Base-by-base conservation (phyloP, 1,284 basidiomycete species). In the Pseudozyma thailandica region DNA sequence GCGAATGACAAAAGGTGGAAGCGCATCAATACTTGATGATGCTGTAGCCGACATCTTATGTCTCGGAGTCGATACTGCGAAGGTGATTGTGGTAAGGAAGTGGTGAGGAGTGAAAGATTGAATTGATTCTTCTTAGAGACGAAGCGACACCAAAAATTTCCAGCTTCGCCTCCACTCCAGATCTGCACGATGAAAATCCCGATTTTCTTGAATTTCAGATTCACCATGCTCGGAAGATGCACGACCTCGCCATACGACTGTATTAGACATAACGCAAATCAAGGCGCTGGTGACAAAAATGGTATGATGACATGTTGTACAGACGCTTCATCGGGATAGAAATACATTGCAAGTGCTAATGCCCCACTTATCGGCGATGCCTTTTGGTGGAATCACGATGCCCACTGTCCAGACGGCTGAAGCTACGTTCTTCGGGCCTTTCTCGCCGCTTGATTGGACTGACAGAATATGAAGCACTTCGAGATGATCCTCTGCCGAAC, bases 1-100 rank as follows among this genome's bases (percentile, higher is more conserved):
- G 8, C 44, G 50, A 20, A 69, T 54, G 33, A 69, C 50, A 21
- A 69, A 69, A 1, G 65, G 47, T 12, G 59, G 59, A 18, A 69
- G 44, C 20, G 49, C 26, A n/a, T 49, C 47, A 15, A 44, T 20
- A 27, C 53, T 57, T 0, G 47, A 37, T 0, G 43, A 45, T 6
- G 46, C 41, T 43, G 31, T 15, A 0, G 10, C 39, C 33, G 21
- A n/a, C 23, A 45, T 25, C n/a, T 25, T 28, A 47, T 20, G 56
- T 21, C 33, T 28, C 20, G 30, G 44, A 43, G 16, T 3, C n/a
- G 10, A 7, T 8, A 13, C n/a, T 18, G 21, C 6, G 7, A 12
- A 20, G 5, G 18, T 20, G 28, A 31, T 26, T 18, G 44, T 8
- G 16, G 21, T 33, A 35, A 31, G 18, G n/a, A 31, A 9, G 41